A percentile compares a stretch with the other conserved stretches of the same genome.
These are phyloP conservation scores for Dothistroma septosporum DNA, from an alignment of 2,329 filamentous ascomycete genomes.

Conservation along the genomic window DNA sequence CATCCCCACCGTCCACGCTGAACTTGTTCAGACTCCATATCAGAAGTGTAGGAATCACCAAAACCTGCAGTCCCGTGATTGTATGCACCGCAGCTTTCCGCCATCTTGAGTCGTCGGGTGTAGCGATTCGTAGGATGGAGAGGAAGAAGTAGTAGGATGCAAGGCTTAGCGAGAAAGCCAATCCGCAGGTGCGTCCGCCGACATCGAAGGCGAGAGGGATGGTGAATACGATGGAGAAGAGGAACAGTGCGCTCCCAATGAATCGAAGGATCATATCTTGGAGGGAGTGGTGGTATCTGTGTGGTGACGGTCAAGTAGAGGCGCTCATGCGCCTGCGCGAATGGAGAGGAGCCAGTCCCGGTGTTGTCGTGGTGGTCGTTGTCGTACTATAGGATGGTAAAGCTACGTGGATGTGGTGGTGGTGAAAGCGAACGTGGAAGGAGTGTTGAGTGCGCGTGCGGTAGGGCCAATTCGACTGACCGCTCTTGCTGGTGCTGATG, in stretches of 20 bases:
- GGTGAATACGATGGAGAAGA: conserved; percentile 87
- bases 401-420: not conserved
- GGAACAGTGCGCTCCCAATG: conserved; percentile 59
- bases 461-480: not conserved
- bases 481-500: conserved; percentile 8
- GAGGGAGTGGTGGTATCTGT: conserved; percentile 11
- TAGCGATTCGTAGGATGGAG: conserved; percentile 73
- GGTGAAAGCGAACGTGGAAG: not conserved
- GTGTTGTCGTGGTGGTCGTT: not conserved
- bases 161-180: conserved; percentile 87
- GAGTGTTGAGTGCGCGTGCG: not conserved
- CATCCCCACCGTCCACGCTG: conserved; percentile 76
- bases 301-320: conserved; percentile 8
- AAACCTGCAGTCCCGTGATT: conserved; percentile 75
- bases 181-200: conserved; percentile 85
- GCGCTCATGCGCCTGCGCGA: conserved; percentile 19
- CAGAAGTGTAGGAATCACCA: conserved; percentile 77
- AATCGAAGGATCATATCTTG: conserved; percentile 43
- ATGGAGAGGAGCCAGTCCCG: conserved; percentile 7
- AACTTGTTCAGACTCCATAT: conserved; percentile 97
- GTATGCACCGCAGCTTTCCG: conserved; percentile 66
- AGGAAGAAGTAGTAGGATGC: conserved; percentile 88
- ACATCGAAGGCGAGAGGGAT: conserved; percentile 98
- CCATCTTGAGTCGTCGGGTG: conserved; percentile 72
- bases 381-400: not conserved